phyloP scores from a whole-genome alignment of 2,329 filamentous ascomycete species.

The Sphaerulina musiva region DNA sequence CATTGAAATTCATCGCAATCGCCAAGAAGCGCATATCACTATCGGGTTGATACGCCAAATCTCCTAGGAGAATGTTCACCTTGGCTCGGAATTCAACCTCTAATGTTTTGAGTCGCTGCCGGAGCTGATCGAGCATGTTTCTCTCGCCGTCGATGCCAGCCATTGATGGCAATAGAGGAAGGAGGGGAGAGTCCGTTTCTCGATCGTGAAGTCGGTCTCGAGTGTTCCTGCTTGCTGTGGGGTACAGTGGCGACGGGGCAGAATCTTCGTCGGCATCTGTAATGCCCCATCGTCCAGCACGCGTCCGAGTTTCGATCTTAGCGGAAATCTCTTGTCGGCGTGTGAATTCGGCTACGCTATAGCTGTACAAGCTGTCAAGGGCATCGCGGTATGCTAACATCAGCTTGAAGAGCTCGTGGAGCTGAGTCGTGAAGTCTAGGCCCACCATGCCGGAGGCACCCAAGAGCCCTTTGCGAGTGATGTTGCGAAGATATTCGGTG shows the following conservation, averaged over 20 bases:
- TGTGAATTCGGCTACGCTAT: slow-evolving; percentile 90
- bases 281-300: slow-evolving; percentile 58
- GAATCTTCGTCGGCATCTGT: slow-evolving; percentile 49
- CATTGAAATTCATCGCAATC: slow-evolving; percentile 98
- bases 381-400: slow-evolving; percentile 93
- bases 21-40: slow-evolving; percentile 92
- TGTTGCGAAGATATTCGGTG: slow-evolving; percentile 80
- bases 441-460: slow-evolving; percentile 51
- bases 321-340: slow-evolving; percentile 78
- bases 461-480: slow-evolving; percentile 91
- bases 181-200: slow-evolving; percentile 41
- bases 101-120: slow-evolving; percentile 65
- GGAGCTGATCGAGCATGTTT: slow-evolving; percentile 66
- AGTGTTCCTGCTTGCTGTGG: slow-evolving; percentile 4
- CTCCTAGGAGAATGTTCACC: slow-evolving; percentile 76
- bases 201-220: slow-evolving; percentile 13
- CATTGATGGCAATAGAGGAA: slow-evolving; percentile 34
- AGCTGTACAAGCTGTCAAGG: slow-evolving; percentile 89
- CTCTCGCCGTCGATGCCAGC: slow-evolving; percentile 44
- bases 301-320: slow-evolving; percentile 59
- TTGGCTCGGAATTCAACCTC: slow-evolving; percentile 69
- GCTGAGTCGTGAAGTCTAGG: slow-evolving; percentile 74
- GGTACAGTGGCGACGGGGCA: slow-evolving; percentile 19
- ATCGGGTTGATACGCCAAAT: slow-evolving; percentile 87
- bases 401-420: slow-evolving; percentile 83